Evolutionary conservation across 2,329 filamentous ascomycete genomes (phyloP), one percentile per base, ranked within the genome.

Genomic region (Xylaria multiplex): DNA sequence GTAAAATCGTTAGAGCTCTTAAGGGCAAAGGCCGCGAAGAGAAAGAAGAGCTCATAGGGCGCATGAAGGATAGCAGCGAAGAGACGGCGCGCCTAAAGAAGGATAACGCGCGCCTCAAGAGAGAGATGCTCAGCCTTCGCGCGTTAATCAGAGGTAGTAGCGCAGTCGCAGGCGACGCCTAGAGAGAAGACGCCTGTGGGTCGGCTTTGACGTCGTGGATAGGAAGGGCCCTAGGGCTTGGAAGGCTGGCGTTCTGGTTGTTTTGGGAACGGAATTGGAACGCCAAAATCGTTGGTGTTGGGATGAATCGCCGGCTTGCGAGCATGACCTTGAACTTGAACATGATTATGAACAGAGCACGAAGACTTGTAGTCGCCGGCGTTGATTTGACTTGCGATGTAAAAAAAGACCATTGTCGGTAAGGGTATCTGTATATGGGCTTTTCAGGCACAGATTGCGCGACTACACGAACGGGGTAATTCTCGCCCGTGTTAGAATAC

Each of bases 21-120:
- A 88, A 88, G 77, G 87, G 87, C 66, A 90, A 90, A 70, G 87
- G 88, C 3, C 90, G 91, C 55, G 91, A 93, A 48, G 93, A 92
- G 11, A 91, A 92, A 72, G 91, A 93, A 73, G 92, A 95, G 72
- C 79, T 97, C 66, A 85, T 93, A 74, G 81, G 81, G 42, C 88
- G 89, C 75, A 77, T 97, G 66, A 90, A 87, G 71, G 91, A 93
- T 70, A 85, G 88, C 58, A 85, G 91, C 70, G 93, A 96, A 67
- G 94, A 97, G 79, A 86, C 89, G 63, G 89, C 88, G 30, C 86
- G 88, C 71, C 79, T 93, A 69, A 93, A 93, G 81, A 93, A 92
- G 80, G 95, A 98, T 78, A 97, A 97, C 76, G 87, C 90, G 62
- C 84, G 92, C 68, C 79, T 97, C 73, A 93, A 91, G 82, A 85